Base-by-base conservation (phyloP, 2,329 filamentous ascomycete genomes). In the Neonectria sp. region DNA sequence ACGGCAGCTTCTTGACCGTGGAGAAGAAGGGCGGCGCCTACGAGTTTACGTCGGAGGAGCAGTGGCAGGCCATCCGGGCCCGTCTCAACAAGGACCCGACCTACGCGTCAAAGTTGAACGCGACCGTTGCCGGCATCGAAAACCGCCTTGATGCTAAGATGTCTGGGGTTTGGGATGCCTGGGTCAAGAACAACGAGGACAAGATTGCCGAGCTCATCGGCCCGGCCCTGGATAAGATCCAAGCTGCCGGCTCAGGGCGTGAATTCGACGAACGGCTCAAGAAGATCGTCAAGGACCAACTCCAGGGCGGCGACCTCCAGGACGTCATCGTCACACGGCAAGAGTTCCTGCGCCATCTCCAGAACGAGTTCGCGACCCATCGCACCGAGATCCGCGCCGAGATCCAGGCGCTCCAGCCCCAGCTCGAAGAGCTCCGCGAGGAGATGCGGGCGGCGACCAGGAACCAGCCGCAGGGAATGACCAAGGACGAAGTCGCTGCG, bases 161-260 rank as follows among this genome's bases (percentile, higher is more conserved):
- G 46, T 78, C 80, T 1, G 79, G 65, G 43, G 79, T 82, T 4
- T 91, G 88, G 88, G 81, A 85, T 24, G 79, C 80, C 0, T 91
- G 88, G 85, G 75, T 89, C 31, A 80, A 79, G 46, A 82, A 82
- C 21, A 91, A 90, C 75, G 76, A 85, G 15, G 78, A 80, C 56
- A 79, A 79, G 59, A 77, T 83, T 24, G 64, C 75, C 1, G 68
- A 76, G 46, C 70, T 78, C 35, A 67, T 83, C 4, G 75, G 77
- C 7, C 75, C 76, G 7, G 76, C 75, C 7, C 56, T 79, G 37
- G 75, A 80, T 9, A 81, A 82, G 69, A 78, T 83, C 43, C 73
- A 80, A 51, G 70, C 73, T 13, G 74, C 77, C 2, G 76, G 78
- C 24, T 79, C 79, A 15, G 76, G 80, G 13, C 73, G 75, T 2